Evolutionary conservation across 108 stramenopile genomes (phyloP).

Genomic region (Skeletonema tropicum): DNA sequence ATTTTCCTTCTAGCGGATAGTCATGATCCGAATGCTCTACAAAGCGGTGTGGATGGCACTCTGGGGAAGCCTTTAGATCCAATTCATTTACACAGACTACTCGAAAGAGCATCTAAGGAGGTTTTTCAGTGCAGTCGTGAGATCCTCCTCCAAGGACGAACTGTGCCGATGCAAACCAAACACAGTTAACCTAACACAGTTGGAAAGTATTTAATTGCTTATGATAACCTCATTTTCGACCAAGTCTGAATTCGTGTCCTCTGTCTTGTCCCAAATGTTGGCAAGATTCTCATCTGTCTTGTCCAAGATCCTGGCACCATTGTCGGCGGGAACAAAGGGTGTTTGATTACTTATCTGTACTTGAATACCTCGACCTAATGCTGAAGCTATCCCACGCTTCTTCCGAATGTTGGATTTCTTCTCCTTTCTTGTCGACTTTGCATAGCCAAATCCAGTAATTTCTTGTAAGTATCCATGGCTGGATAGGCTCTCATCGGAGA

Average conservation of each 20-base stretch:
- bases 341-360: background rate
- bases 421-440: background rate
- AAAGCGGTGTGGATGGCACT: constrained; percentile 67
- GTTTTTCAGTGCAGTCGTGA: background rate
- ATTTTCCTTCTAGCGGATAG: constrained; percentile 45
- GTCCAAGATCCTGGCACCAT: background rate
- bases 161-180: background rate
- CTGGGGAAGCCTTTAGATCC: constrained; percentile 53
- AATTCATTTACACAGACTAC: background rate
- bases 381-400: background rate
- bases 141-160: constrained; percentile 3
- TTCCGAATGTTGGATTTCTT: background rate
- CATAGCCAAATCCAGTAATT: background rate
- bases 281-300: background rate
- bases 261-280: background rate
- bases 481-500: background rate
- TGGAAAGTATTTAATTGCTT: background rate
- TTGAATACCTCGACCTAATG: background rate
- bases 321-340: background rate
- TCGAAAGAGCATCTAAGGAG: constrained; percentile 9
- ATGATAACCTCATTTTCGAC: too few relatives aligned
- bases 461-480: background rate
- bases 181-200: background rate
- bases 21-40: constrained; percentile 26
- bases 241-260: background rate